Base-by-base conservation (phyloP, 805 yeast species). In the Wickerhamomyces tratensis region DNA sequence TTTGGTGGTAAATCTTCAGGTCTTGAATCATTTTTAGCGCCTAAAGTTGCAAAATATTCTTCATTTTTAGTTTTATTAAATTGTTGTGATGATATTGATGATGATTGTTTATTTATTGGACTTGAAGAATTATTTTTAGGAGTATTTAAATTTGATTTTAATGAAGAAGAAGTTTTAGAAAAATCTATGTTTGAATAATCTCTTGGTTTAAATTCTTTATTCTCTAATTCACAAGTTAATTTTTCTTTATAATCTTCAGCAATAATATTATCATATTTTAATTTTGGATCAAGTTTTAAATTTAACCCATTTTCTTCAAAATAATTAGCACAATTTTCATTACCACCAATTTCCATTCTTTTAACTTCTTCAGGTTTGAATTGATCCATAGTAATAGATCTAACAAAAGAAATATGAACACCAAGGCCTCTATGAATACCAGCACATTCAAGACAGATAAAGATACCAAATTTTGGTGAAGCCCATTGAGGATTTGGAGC, bases 401-500 rank as follows among this genome's bases (percentile, higher is more conserved):
- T 74, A 34, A 93, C 98, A 68, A 93, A 93, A 36, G 97, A 89
- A 44, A 93, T 80, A 61, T 93, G 98, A 37, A 93, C 98, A 35
- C 98, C 98, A 39, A 93, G 69, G 11, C 98, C 95, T 62, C 95
- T 75, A 62, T 93, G 99, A 43, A 83, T 71, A 38, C 99, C 99
- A 15, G 98, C 98, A 69, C 98, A 93, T 61, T 93, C 99, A 36
- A 93, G 74, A 64, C 98, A 93, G 58, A 93, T 91, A 64, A 89
- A 93, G 46, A 93, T 85, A 46, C 98, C 98, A 65, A 91, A 88
- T 63, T 93, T 93, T 34, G 98, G 98, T 12, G 96, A 87, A 2
- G 98, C 97, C 98, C 98, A 93, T 63, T 93, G 98, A 9, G 98
- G 98, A 60, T 89, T 91, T 45, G 95, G 96, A 1, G 97, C 95